phyloP scores from a whole-genome alignment of 768 basidiomycete species.

The Gloeopeniophorella convolvens region DNA sequence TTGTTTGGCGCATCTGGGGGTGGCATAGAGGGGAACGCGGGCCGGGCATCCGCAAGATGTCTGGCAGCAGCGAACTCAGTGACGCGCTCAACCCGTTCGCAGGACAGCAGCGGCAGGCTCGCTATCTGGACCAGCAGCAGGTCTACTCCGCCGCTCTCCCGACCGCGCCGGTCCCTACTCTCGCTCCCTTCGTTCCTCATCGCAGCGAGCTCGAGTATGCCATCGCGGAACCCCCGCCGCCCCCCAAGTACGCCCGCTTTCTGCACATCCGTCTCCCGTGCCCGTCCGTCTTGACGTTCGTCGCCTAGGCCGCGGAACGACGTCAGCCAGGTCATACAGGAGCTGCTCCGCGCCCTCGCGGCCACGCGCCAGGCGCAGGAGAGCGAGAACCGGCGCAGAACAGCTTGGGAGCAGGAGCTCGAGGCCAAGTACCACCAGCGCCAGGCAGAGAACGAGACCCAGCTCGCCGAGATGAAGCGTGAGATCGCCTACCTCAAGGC shows the following conservation, averaged over 20 bases:
- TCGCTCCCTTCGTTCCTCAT: conserved; percentile 35
- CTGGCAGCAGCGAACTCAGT: conserved; percentile 68
- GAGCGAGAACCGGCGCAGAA: conserved; percentile 49
- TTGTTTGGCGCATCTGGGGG: too few species aligned
- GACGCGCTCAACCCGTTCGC: conserved; percentile 72
- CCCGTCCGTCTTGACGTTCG: background rate
- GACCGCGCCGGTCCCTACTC: background rate
- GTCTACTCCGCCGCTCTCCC: conserved; percentile 2
- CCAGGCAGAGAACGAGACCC: conserved; percentile 54
- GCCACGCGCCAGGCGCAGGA: conserved; percentile 55
- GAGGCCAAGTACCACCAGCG: conserved; percentile 50
- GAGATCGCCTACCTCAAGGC: conserved; percentile 44
- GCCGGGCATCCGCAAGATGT: conserved; percentile 32
- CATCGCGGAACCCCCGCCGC: conserved; percentile 38
- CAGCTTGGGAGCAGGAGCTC: conserved; percentile 65
- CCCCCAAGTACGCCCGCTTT: conserved; percentile 19
- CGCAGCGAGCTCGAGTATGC: conserved; percentile 62
- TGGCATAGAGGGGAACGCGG: conserved; percentile 6
- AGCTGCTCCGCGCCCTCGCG: conserved; percentile 53
- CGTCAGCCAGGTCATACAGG: conserved; percentile 44
- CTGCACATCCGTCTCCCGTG: background rate
- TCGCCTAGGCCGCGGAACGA: conserved; percentile 11
- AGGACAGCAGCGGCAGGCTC: conserved; percentile 29
- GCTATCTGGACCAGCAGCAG: conserved; percentile 3
- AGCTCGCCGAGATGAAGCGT: conserved; percentile 47